Evolutionary conservation across 345 rosid species (phyloP), one percentile per base, ranked within the genome.

Genomic region (Carallia pectinifolia): DNA sequence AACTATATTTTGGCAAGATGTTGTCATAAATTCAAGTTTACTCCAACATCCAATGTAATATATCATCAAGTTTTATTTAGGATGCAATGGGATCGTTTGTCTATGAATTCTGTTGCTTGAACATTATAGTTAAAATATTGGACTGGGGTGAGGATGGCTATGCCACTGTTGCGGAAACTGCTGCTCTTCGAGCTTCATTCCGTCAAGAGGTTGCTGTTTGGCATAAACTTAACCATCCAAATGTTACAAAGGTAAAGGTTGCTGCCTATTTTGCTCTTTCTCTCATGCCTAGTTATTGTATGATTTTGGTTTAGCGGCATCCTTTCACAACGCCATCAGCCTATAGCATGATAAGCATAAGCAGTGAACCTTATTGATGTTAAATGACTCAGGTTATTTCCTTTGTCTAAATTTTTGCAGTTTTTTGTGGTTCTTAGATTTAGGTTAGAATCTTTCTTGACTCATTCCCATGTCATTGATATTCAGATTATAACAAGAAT

Each of bases 121-220:
- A 54, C 38, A 52, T n/a, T 72, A 19, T 29, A 77, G 80, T 77
- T 50, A 77, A 77, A 69, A 33, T 77, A 68, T 64, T 77, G 61
- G 72, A 72, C 61, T 77, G 80, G 80, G 80, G 80, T 53, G 80
- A 77, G 69, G 80, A 77, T 53, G 80, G 80, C 40, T 62, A 52
- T 63, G 76, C 80, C 60, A 77, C 81, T 36, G 81, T 63, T 50
- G 73, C 77, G 33, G 81, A 77, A 77, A 72, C 76, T 68, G 74
- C 74, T 64, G 67, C 77, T 63, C 62, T 77, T 53, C 77, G 81
- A 31, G 76, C 77, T 36, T 77, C 81, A 8, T 77, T 77, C 50
- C 30, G 29, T 61, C 81, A 77, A 77, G 81, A 77, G 48, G 81
- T 77, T 67, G 81, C 81, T 77, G 81, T 77, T 53, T 77, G 81